Percentiles rank a stretch among this genome's conserved stretches.
These are phyloP conservation scores for Beauveria bassiana DNA, from an alignment of 2,329 filamentous ascomycete genomes.

Conservation along the genomic window DNA sequence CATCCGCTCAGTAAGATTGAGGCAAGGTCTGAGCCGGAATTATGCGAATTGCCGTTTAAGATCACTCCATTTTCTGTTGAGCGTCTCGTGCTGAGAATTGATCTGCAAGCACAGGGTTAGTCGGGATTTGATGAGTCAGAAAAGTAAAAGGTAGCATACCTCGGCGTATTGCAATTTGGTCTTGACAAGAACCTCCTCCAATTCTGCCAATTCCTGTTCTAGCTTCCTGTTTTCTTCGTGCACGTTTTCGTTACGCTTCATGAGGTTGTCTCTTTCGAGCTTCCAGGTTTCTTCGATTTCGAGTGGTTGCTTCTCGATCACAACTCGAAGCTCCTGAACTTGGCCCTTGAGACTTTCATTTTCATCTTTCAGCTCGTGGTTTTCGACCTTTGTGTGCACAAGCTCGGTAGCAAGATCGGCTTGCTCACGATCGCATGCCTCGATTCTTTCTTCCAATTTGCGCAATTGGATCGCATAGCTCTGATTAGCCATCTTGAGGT, in stretches of 20 bases:
- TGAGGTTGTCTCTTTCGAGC: constrained; percentile 81
- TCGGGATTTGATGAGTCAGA: neutral
- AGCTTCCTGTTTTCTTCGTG: constrained; percentile 85
- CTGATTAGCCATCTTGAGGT: constrained; percentile 58
- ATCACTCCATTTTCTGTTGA: constrained; percentile 72
- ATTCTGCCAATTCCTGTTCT: constrained; percentile 82
- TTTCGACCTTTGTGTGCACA: constrained; percentile 87
- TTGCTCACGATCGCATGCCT: constrained; percentile 85
- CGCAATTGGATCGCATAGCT: constrained; percentile 70
- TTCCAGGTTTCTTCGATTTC: constrained; percentile 79
- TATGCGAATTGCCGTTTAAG: constrained; percentile 52
- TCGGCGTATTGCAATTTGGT: constrained; percentile 95
- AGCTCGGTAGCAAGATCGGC: constrained; percentile 85
- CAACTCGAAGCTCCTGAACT: constrained; percentile 73
- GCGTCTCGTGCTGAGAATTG: constrained; percentile 61
- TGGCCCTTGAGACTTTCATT: constrained; percentile 84
- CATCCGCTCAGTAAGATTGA: neutral
- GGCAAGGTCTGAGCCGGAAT: constrained; percentile 6
- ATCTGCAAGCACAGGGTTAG: constrained; percentile 41
- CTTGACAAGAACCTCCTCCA: constrained; percentile 85
- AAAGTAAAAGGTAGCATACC: constrained; percentile 48
- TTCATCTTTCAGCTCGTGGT: constrained; percentile 79
- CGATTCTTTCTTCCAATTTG: constrained; percentile 76
- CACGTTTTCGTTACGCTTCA: constrained; percentile 86
- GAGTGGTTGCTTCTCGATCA: constrained; percentile 82